Conservation (phyloP, 2,329 filamentous ascomycete species). For the Zymoseptoria tritici region DNA sequence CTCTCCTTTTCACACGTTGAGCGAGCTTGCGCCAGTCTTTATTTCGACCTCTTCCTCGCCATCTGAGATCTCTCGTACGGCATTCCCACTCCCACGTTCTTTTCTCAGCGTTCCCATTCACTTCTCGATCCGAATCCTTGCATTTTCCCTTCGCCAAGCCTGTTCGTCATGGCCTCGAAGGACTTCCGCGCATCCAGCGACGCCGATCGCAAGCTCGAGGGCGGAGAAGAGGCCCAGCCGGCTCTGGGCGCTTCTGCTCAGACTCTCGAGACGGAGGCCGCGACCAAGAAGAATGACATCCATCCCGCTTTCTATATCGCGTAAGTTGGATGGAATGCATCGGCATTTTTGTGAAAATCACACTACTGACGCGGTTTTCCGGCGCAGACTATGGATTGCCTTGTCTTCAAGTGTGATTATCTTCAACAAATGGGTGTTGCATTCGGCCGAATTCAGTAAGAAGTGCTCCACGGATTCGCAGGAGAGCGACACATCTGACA, state of each 20-base stretch:
- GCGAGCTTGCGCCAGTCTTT: not conserved
- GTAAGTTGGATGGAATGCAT: slow-evolving; percentile 42
- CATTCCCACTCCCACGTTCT: not conserved
- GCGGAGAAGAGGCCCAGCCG: slow-evolving; percentile 58
- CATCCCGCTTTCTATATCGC: slow-evolving; percentile 79
- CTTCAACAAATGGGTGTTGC: slow-evolving; percentile 98
- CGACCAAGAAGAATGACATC: slow-evolving; percentile 52
- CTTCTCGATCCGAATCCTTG: not conserved
- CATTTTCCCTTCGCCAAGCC: not conserved
- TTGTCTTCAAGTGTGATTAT: slow-evolving; percentile 91
- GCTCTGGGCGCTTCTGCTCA: slow-evolving; percentile 56
- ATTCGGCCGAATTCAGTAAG: slow-evolving; percentile 68
- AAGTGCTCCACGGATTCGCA: slow-evolving; percentile 26
- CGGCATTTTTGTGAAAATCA: not conserved
- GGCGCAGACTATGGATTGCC: slow-evolving; percentile 61
- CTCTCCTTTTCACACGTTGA: not conserved
- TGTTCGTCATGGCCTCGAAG: slow-evolving; percentile 7
- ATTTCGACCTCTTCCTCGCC: not conserved
- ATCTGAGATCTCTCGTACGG: not conserved
- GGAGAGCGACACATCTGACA: slow-evolving; percentile 4
- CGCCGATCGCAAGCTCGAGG: slow-evolving; percentile 52
- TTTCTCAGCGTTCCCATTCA: not conserved
- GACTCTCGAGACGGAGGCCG: slow-evolving; percentile 57
- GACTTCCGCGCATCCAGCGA: slow-evolving; percentile 86
- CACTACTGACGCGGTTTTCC: slow-evolving; percentile 1